Evolutionary conservation across 1,284 basidiomycete species (phyloP).

Genomic region (Irpex sp.): DNA sequence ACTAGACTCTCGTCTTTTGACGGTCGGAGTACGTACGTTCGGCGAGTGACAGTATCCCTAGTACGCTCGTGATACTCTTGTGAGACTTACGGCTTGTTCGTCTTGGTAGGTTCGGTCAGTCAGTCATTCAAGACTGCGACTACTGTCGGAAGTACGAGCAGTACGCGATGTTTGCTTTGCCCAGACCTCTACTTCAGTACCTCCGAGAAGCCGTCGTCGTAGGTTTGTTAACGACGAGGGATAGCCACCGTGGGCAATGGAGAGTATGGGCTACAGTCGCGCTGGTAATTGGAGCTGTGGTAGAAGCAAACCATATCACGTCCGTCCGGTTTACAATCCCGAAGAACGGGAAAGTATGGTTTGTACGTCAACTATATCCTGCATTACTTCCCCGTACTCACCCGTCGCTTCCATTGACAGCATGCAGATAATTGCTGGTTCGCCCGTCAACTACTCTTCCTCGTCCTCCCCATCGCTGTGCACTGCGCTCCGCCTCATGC

Average conservation of each 20-base stretch:
- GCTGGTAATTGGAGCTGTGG: slow-evolving; percentile 43
- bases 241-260: slow-evolving; percentile 40
- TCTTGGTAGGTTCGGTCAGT: slow-evolving; percentile 59
- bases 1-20: slow-evolving; percentile 56
- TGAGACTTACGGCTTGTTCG: neutral
- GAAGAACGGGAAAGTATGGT: slow-evolving; percentile 32
- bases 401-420: slow-evolving; percentile 30
- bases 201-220: slow-evolving; percentile 51
- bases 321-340: slow-evolving; percentile 45
- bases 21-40: slow-evolving; percentile 53
- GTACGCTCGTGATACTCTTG: neutral
- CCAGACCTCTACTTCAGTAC: slow-evolving; percentile 54
- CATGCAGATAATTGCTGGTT: slow-evolving; percentile 61
- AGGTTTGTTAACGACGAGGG: slow-evolving; percentile 42
- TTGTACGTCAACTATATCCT: slow-evolving; percentile 44
- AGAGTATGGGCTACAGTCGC: slow-evolving; percentile 45
- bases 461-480: slow-evolving; percentile 51
- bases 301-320: slow-evolving; percentile 52
- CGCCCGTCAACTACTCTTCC: slow-evolving; percentile 53
- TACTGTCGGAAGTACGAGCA: slow-evolving; percentile 58
- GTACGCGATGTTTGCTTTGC: slow-evolving; percentile 54
- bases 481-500: slow-evolving; percentile 36
- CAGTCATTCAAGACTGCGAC: slow-evolving; percentile 53
- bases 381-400: too few relatives aligned
- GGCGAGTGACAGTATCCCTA: slow-evolving; percentile 34